Percentiles rank a stretch among this genome's conserved stretches.
phyloP scores from a whole-genome alignment of 2,329 filamentous ascomycete genomes.

The Metarhizium humberi region DNA sequence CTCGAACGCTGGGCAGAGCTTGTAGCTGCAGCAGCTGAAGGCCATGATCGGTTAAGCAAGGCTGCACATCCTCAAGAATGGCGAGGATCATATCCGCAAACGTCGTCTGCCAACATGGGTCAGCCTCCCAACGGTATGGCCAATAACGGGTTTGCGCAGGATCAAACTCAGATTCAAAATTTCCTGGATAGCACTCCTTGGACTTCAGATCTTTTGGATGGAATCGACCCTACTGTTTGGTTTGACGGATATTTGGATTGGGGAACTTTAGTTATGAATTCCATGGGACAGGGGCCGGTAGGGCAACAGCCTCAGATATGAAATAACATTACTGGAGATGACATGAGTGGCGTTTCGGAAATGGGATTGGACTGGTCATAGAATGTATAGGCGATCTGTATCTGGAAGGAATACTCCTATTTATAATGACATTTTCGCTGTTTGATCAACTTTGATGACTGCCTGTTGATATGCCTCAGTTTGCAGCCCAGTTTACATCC shows the following conservation, averaged over 20 bases:
- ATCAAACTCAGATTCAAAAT: conserved; percentile 15
- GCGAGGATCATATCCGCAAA: conserved; percentile 10
- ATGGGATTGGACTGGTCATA: neutral
- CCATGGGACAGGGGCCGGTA: conserved; percentile 13
- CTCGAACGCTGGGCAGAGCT: conserved; percentile 38
- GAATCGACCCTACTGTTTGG: conserved; percentile 24
- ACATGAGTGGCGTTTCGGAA: neutral
- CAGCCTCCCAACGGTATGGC: neutral
- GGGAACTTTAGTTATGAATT: conserved; percentile 23
- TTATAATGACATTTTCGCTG: neutral
- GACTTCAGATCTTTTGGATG: conserved; percentile 22
- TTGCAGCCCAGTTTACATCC: neutral
- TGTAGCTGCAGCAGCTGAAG: conserved; percentile 26
- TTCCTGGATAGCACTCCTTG: conserved; percentile 18
- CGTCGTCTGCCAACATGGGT: conserved; percentile 2
- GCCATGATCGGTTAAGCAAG: conserved; percentile 9
- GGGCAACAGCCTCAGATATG: conserved; percentile 9
- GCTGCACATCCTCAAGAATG: conserved; percentile 3
- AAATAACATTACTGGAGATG: neutral
- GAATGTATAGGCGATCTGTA: neutral
- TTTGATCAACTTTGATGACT: neutral
- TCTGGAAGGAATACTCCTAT: neutral
- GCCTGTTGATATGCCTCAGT: neutral
- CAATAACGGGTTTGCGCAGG: conserved; percentile 13
- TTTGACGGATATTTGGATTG: conserved; percentile 27